phyloP scores from a whole-genome alignment of 1,284 basidiomycete genomes.

The Chalciporus sp. region DNA sequence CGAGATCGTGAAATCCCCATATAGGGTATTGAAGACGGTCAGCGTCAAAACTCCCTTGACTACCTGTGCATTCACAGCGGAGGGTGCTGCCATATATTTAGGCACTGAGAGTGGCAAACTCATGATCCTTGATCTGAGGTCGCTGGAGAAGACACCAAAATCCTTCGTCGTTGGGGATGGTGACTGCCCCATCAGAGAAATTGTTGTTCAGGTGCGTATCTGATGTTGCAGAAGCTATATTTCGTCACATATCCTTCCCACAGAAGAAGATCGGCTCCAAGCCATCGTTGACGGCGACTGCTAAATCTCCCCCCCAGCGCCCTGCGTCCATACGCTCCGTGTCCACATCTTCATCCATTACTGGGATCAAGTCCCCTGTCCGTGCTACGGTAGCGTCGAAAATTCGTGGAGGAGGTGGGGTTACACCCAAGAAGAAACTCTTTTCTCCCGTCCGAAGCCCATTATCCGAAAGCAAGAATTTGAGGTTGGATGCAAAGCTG shows the following conservation, averaged over 20 bases:
- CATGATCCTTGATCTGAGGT: slow-evolving; percentile 61
- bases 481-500: slow-evolving; percentile 24
- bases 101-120: slow-evolving; percentile 66
- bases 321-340: slow-evolving; percentile 4
- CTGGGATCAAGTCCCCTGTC: slow-evolving; percentile 23
- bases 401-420: slow-evolving; percentile 21
- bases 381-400: slow-evolving; percentile 19
- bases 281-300: slow-evolving; percentile 9
- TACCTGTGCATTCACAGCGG: slow-evolving; percentile 63
- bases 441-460: slow-evolving; percentile 47
- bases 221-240: background rate
- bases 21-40: slow-evolving; percentile 58
- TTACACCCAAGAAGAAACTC: slow-evolving; percentile 34
- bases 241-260: background rate
- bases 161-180: slow-evolving; percentile 49
- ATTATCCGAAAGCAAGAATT: slow-evolving; percentile 40
- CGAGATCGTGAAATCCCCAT: slow-evolving; percentile 1
- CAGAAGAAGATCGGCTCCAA: slow-evolving; percentile 39
- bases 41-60: slow-evolving; percentile 54
- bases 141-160: slow-evolving; percentile 62
- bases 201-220: slow-evolving; percentile 56
- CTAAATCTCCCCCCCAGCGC: slow-evolving; percentile 18
- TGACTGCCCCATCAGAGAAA: slow-evolving; percentile 48
- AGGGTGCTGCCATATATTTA: slow-evolving; percentile 64
- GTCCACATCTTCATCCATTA: slow-evolving; percentile 7